Evolutionary conservation across 306 rosid species (phyloP).

Genomic region (Medicago ruthenica): DNA sequence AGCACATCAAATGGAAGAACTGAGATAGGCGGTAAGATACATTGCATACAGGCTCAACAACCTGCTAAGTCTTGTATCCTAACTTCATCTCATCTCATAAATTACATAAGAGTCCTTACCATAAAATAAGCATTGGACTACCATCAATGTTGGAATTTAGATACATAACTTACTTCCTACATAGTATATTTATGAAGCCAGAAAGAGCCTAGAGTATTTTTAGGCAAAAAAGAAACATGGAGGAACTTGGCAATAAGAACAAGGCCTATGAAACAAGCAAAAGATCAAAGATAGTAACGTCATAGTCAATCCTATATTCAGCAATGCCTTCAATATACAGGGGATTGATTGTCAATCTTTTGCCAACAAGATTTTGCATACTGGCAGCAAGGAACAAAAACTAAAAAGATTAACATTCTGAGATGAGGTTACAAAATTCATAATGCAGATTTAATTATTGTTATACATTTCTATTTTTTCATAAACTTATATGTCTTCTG

Average conservation of each 20-base stretch:
- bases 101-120: constrained; percentile 50
- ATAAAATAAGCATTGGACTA: constrained; percentile 52
- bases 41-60: constrained; percentile 61
- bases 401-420: constrained; percentile 1
- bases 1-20: constrained; percentile 63
- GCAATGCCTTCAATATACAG: constrained; percentile 5
- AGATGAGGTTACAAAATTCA: constrained; percentile 6
- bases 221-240: constrained; percentile 7
- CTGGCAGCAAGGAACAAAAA: constrained; percentile 15
- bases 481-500: constrained; percentile 2
- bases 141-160: constrained; percentile 3
- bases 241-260: constrained; percentile 21
- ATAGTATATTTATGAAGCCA: neutral
- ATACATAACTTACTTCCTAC: neutral
- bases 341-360: neutral
- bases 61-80: constrained; percentile 45
- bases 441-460: constrained; percentile 9
- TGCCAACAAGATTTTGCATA: constrained; percentile 7
- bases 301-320: constrained; percentile 8
- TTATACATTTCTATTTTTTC: constrained; percentile 25
- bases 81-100: constrained; percentile 53
- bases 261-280: constrained; percentile 12
- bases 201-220: neutral
- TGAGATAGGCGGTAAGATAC: constrained; percentile 57
- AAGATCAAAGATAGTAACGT: constrained; percentile 5